A percentile compares a stretch with the other conserved stretches of the same genome.
These are phyloP conservation scores for Asclepias syriaca DNA, from an alignment of 257 asterid genomes.

Conservation along the genomic window DNA sequence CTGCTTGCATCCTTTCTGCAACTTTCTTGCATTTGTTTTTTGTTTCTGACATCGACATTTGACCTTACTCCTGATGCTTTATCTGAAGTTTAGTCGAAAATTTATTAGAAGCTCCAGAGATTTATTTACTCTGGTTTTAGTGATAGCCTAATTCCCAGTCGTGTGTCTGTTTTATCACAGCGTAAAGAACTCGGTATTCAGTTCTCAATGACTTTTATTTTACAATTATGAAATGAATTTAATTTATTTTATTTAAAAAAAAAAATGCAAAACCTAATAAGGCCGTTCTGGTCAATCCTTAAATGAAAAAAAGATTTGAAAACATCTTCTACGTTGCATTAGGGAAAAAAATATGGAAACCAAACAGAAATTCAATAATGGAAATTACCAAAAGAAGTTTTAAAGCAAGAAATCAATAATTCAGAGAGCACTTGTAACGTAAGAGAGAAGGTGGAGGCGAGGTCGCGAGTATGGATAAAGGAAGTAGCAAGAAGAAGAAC, in stretches of 20 bases:
- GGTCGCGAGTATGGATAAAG: slow-evolving; percentile 52
- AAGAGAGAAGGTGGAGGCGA: background rate
- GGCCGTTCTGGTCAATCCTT: background rate
- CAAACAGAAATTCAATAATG: no score
- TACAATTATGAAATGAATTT: background rate
- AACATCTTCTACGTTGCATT: no score
- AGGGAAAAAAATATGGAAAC: no score
- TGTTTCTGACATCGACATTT: background rate
- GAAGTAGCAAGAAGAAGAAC: slow-evolving; percentile 25
- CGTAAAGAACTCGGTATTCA: no score
- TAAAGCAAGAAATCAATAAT: no score
- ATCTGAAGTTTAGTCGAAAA: background rate
- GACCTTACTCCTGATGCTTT: background rate
- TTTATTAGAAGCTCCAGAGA: background rate
- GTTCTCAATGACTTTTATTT: no score
- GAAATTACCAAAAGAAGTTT: no score
- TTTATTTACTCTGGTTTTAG: background rate
- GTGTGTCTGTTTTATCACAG: background rate
- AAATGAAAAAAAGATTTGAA: no score
- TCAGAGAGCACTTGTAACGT: no score
- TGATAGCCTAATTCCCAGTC: background rate
- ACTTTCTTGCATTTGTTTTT: background rate
- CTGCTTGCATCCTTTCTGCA: background rate
- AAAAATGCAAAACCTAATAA: background rate
- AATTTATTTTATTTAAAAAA: no score